phyloP scores from a whole-genome alignment of 257 asterid species.

The Primulina tabacum region DNA sequence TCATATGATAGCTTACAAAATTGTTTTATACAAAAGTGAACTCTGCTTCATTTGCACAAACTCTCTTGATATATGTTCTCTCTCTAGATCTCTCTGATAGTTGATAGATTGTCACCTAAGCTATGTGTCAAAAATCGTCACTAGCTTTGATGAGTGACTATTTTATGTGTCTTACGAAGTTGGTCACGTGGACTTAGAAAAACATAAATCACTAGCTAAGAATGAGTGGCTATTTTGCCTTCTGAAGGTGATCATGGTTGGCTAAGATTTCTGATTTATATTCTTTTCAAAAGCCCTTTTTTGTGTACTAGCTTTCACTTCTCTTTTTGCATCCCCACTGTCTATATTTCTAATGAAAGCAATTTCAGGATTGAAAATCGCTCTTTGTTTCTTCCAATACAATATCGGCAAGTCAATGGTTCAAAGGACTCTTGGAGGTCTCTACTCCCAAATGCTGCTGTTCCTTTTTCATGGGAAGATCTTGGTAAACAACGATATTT shows the following conservation, averaged over 20 bases:
- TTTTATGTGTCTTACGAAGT: too few relatives aligned
- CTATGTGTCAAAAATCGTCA: slow-evolving; percentile 10
- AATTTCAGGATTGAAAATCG: slow-evolving; percentile 86
- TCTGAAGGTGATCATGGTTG: slow-evolving; percentile 9
- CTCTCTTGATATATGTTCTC: too few relatives aligned
- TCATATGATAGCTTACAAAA: too few relatives aligned
- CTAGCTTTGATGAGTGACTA: slow-evolving; percentile 13
- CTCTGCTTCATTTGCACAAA: too few relatives aligned
- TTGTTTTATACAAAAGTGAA: too few relatives aligned
- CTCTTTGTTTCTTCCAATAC: slow-evolving; percentile 71
- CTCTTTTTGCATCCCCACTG: slow-evolving; percentile 10
- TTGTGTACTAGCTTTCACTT: slow-evolving; percentile 12
- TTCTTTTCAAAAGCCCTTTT: neutral
- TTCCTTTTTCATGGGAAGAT: slow-evolving; percentile 93
- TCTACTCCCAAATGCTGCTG: slow-evolving; percentile 78
- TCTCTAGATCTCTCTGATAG: neutral
- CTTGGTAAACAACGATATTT: slow-evolving; percentile 70
- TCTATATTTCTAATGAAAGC: slow-evolving; percentile 27
- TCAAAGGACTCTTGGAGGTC: slow-evolving; percentile 73
- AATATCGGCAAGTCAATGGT: slow-evolving; percentile 84
- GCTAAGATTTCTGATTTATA: neutral
- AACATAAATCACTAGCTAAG: too few relatives aligned
- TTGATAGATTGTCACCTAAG: neutral
- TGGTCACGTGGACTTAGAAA: too few relatives aligned
- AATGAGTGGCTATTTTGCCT: neutral